Evolutionary conservation across 306 rosid genomes (phyloP).

Genomic region (Sphenostylis stenocarpa): DNA sequence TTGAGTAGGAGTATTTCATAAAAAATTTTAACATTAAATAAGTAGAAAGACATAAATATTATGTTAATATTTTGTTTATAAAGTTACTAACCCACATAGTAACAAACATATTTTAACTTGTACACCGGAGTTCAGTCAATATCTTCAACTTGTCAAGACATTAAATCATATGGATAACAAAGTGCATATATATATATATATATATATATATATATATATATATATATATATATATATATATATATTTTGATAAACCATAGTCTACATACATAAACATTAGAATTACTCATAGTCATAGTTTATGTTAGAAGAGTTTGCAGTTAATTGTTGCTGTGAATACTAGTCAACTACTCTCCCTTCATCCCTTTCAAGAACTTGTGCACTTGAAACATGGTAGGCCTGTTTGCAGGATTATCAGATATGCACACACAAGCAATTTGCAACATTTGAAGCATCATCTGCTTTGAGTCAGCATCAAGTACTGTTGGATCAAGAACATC

Average conservation of each 20-base stretch:
- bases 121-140: background rate
- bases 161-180: conserved; percentile 11
- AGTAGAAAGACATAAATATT: no score
- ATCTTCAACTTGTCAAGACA: background rate
- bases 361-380: conserved; percentile 74
- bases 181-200: conserved; percentile 6
- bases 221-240: background rate
- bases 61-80: no score
- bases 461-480: conserved; percentile 74
- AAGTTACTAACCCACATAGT: no score
- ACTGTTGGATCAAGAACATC: conserved; percentile 83
- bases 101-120: background rate
- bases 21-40: no score
- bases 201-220: conserved; percentile 4
- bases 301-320: conserved; percentile 33
- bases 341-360: conserved; percentile 48
- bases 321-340: conserved; percentile 16
- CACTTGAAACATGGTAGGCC: conserved; percentile 95
- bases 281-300: conserved; percentile 10
- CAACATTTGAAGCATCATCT: conserved; percentile 75
- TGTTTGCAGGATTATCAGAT: conserved; percentile 81
- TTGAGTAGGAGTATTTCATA: no score
- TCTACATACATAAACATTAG: conserved; percentile 4
- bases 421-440: conserved; percentile 83
- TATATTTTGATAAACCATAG: conserved; percentile 3